Evolutionary conservation across 805 yeast species (phyloP), one percentile per base, ranked within the genome.

Genomic region (Kazachstania taianensis): DNA sequence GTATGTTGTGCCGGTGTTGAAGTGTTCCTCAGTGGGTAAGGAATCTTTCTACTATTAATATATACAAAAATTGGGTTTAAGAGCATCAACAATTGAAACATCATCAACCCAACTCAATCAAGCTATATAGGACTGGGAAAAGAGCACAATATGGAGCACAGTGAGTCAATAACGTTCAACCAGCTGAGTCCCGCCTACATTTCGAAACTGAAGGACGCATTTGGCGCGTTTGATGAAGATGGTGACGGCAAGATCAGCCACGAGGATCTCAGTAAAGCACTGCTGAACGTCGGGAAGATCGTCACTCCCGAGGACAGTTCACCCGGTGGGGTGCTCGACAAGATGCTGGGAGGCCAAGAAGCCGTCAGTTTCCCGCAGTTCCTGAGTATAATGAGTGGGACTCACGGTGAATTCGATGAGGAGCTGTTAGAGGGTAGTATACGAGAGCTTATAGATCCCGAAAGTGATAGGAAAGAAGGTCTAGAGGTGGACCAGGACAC

Each of bases 221-320:
- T 86, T 55, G 75, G 82, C 20, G 56, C 83, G 46, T 73, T 87
- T 6, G 96, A 87, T 51, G 80, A 80, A 25, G 89, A 87, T 41
- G 75, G 79, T 18, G 94, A 86, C 49, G 84, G 85, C 2, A 51
- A 57, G 4, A 74, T 82, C 29, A 62, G 79, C 1, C 50, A 57
- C 20, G 54, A 63, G 1, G 92, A 82, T 55, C 49, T 87, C 36
- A 62, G 59, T 26, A 64, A 69, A 16, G 65, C 78, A 13, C 67
- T 75, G 42, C 62, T 68, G 28, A 69, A 72, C 8, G 44, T 79
- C 12, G 81, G 78, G 1, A 67, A 72, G 32, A 60, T 59, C 2
- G 51, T 59, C 2, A 49, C 59, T 4, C 69, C 68, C 8, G 57
- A 59, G 0, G 66, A 70, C 12, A 46, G 79, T 4, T n/a, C 8